These are phyloP conservation scores for Fusarium sp. DNA, from an alignment of 2,329 filamentous ascomycete genomes.

Conservation along the genomic window DNA sequence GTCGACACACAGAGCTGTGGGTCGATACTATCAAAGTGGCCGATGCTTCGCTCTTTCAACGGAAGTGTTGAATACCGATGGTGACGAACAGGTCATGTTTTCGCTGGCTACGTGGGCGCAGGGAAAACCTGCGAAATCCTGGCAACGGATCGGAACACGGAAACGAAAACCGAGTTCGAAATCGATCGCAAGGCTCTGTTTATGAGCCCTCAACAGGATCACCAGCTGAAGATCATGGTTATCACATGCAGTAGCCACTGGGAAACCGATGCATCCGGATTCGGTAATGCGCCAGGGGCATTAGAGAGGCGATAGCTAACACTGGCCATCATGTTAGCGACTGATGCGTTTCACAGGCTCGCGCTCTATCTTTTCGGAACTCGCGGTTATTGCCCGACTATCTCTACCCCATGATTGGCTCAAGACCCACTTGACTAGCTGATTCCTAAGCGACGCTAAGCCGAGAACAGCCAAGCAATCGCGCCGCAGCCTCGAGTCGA, in stretches of 20 bases:
- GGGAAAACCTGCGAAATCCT: neutral
- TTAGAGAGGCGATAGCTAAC: constrained; percentile 1
- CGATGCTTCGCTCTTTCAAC: neutral
- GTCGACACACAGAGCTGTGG: neutral
- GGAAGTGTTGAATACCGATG: neutral
- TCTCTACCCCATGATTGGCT: constrained; percentile 43
- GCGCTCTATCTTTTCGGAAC: neutral
- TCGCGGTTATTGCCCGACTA: constrained; percentile 5
- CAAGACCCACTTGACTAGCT: constrained; percentile 22
- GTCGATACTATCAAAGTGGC: neutral
- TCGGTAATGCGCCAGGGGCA: neutral
- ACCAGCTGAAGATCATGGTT: neutral
- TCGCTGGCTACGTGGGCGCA: neutral
- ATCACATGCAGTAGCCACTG: constrained; percentile 25
- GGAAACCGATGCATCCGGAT: constrained; percentile 1
- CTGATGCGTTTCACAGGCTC: neutral
- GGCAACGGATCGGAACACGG: neutral
- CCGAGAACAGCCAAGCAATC: constrained; percentile 44
- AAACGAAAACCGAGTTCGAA: neutral
- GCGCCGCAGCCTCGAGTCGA: constrained; percentile 38
- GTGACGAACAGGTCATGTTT: neutral
- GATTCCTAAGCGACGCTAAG: constrained; percentile 44
- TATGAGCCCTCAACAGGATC: neutral
- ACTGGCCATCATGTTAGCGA: constrained; percentile 9
- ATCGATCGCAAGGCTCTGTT: neutral